Conservation (phyloP, 768 basidiomycete genomes). For the Kwoniella dejecticola region DNA sequence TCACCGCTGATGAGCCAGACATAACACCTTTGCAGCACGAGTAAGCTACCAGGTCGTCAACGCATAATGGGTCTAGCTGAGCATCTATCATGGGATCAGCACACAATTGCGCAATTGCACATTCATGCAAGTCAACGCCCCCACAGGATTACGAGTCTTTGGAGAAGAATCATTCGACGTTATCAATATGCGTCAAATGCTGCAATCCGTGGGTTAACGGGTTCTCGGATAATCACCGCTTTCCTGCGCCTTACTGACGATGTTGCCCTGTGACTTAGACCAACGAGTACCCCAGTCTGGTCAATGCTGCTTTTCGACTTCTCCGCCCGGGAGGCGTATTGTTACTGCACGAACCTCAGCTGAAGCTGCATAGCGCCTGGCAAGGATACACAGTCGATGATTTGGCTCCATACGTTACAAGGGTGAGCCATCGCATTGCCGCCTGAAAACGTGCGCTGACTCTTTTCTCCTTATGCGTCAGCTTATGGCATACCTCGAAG, state of each 20-base stretch:
- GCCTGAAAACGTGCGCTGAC: not conserved
- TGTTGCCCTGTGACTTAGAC: not conserved
- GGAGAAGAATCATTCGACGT: constrained; percentile 20
- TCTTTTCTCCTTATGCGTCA: not conserved
- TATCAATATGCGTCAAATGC: constrained; percentile 23
- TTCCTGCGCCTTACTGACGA: not conserved
- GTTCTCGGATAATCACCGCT: not conserved
- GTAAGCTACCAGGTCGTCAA: constrained; percentile 5
- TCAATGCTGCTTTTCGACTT: constrained; percentile 11
- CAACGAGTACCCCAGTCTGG: constrained; percentile 7
- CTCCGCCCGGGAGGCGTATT: constrained; percentile 18
- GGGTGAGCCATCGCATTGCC: not conserved
- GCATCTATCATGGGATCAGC: not conserved
- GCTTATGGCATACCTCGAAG: constrained; percentile 3
- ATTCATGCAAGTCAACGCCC: constrained; percentile 19
- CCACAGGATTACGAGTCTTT: constrained; percentile 5
- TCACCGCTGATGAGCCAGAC: constrained; percentile 4
- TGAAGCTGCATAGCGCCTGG: constrained; percentile 6
- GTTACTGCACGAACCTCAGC: constrained; percentile 17
- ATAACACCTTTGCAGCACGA: constrained; percentile 22
- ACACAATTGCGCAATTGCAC: constrained; percentile 20
- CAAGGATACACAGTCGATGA: constrained; percentile 11
- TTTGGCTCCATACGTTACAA: constrained; percentile 7
- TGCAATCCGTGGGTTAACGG: constrained; percentile 11
- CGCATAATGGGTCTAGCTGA: not conserved